These are phyloP conservation scores for Rostrohypoxylon terebratum DNA, from an alignment of 495 filamentous ascomycete species.

Conservation along the genomic window DNA sequence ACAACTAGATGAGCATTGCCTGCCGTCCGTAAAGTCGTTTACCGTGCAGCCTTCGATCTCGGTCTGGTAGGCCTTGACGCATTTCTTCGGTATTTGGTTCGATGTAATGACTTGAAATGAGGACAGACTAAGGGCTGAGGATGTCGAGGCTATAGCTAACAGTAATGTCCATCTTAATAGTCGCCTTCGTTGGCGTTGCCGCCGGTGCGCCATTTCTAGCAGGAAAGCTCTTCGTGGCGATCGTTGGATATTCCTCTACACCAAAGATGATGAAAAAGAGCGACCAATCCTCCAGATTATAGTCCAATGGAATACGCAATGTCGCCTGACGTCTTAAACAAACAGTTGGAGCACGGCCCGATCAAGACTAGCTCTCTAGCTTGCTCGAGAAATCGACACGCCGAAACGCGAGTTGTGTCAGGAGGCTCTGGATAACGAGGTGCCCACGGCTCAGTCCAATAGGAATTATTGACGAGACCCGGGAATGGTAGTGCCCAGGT, in stretches of 20 bases:
- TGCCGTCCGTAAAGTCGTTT: slow-evolving; percentile 51
- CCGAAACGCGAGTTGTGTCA: slow-evolving; percentile 45
- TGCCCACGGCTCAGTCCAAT: slow-evolving; percentile 18
- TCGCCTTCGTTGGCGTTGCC: slow-evolving; percentile 40
- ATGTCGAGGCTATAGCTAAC: slow-evolving; percentile 50
- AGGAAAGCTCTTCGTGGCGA: slow-evolving; percentile 8
- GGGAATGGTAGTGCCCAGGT: slow-evolving; percentile 8
- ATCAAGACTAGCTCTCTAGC: slow-evolving; percentile 13
- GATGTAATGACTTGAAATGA: slow-evolving; percentile 56
- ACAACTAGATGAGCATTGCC: slow-evolving; percentile 53
- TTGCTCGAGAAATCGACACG: slow-evolving; percentile 23
- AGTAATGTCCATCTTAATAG: slow-evolving; percentile 40
- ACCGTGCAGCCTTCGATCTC: slow-evolving; percentile 50
- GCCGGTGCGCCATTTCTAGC: slow-evolving; percentile 39
- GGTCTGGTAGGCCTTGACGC: slow-evolving; percentile 55
- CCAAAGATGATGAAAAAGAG: background rate
- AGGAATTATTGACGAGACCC: background rate
- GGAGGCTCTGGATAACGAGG: slow-evolving; percentile 30
- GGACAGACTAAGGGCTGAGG: slow-evolving; percentile 55
- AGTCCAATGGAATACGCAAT: slow-evolving; percentile 11
- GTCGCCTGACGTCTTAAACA: slow-evolving; percentile 7
- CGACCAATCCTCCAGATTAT: slow-evolving; percentile 2
- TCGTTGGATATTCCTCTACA: background rate
- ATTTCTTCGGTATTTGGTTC: slow-evolving; percentile 49
- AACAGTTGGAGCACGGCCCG: slow-evolving; percentile 9